Base-by-base conservation (phyloP, 148 eudicot genomes). In the Fagopyrum esculentum region DNA sequence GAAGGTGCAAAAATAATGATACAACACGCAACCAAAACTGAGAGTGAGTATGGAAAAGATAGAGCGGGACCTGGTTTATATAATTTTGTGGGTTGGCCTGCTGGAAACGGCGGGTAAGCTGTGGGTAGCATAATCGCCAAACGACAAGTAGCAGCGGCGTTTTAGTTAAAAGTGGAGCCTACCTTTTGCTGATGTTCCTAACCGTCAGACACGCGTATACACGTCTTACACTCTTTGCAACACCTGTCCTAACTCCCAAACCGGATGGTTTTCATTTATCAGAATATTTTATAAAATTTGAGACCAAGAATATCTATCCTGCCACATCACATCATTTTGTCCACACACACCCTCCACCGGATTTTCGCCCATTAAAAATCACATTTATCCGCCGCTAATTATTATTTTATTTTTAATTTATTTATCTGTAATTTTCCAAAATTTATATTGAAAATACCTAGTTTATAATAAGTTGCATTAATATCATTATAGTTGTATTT, bases 11-110 rank as follows among this genome's bases (percentile, higher is more conserved):
- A 30, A 10, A 40, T 29, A 40, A 30, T 12, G n/a, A 35, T 7
- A 45, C 44, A 10, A 71, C 4, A 60, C 55, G 73, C 74, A 81
- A 81, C 80, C 56, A 74, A 79, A 84, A 78, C 63, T 77, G 77
- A 71, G 26, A 22, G 86, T 78, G 77, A 77, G 81, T 72, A 79
- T 64, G 30, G 47, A 71, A 17, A 74, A 6, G 40, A 63, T 55
- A 77, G 77, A 70, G 69, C 9, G 69, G 69, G 45, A 10, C 48
- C 69, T 0, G 69, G 43, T 12, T 63, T 63, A 4, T 8, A 12
- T 3, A 40, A 40, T 9, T 17, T 49, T 6, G 74, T 71, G 74
- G 74, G 54, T 52, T 66, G 71, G 8, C 46, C 71, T 13, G 19
- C 6, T 66, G 71, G 71, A 66, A 63, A 35, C 4, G 19, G 71